phyloP scores from a whole-genome alignment of 768 basidiomycete genomes.

The Mrakia frigida region DNA sequence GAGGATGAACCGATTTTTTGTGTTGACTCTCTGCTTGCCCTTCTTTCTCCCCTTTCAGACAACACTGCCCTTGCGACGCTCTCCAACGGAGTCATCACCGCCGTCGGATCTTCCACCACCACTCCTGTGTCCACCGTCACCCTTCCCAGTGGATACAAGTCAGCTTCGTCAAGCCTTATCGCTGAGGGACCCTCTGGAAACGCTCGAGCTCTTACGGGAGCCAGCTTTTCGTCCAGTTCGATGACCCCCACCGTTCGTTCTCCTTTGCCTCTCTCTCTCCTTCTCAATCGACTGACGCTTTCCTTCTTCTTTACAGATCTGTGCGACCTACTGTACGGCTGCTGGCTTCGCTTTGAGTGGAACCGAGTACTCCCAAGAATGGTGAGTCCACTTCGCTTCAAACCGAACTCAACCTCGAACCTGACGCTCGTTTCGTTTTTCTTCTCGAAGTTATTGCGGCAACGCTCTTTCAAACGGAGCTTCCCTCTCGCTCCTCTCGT shows the following conservation, averaged over 20 bases:
- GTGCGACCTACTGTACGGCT: conserved; percentile 35
- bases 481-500: conserved; percentile 11
- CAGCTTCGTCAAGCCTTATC: background rate
- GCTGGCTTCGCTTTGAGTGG: conserved; percentile 35
- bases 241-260: conserved; percentile 38
- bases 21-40: background rate
- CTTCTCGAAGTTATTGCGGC: conserved; percentile 46
- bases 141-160: background rate
- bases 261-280: too few species aligned
- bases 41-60: background rate
- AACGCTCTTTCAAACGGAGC: conserved; percentile 53
- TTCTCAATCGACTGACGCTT: too few species aligned
- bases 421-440: background rate
- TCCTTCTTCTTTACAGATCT: too few species aligned
- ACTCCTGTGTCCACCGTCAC: too few species aligned
- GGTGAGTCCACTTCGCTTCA: background rate
- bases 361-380: conserved; percentile 35
- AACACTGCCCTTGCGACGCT: background rate
- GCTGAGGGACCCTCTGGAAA: conserved; percentile 12
- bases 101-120: background rate
- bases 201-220: conserved; percentile 36
- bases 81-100: background rate
- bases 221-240: conserved; percentile 30
- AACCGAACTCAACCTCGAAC: too few species aligned
- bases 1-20: background rate